Conservation (phyloP, 2,329 filamentous ascomycete genomes). For the Ceratocystis ficicola region DNA sequence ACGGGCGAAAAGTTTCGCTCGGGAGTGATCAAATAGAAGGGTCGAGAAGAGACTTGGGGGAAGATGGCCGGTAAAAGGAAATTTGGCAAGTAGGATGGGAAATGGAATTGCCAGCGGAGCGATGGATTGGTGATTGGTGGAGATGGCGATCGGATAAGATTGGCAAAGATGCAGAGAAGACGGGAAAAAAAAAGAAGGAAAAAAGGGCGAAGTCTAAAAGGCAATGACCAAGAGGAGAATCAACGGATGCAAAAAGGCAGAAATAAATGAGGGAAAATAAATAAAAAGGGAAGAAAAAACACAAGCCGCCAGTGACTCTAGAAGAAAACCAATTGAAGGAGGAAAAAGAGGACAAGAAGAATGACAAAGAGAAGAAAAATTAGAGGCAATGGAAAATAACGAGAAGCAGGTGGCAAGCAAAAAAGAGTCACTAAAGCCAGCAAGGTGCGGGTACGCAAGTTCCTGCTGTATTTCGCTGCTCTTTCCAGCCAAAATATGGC, state of each 20-base stretch:
- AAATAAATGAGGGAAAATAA: neutral
- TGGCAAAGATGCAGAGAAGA: conserved; percentile 5
- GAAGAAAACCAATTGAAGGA: neutral
- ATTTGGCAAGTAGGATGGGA: conserved; percentile 1
- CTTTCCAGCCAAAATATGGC: no score
- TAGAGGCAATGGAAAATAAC: neutral
- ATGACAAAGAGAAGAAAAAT: neutral
- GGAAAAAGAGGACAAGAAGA: neutral
- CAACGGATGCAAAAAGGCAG: conserved; percentile 1
- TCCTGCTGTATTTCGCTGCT: neutral
- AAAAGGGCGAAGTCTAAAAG: neutral
- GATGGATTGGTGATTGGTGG: neutral
- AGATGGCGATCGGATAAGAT: conserved; percentile 10
- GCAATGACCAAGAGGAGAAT: neutral
- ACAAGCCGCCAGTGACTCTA: neutral
- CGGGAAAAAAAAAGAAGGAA: neutral
- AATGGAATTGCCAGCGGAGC: conserved; percentile 3
- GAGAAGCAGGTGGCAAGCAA: neutral
- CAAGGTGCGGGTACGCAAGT: no score
- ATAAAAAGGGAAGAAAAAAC: neutral
- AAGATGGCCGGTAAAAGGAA: neutral
- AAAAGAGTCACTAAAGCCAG: neutral
- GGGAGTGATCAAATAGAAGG: neutral
- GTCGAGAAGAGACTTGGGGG: neutral
- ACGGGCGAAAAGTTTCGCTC: neutral